Base-by-base conservation (phyloP, 208 protist genomes). In the Crithidia sp. region DNA sequence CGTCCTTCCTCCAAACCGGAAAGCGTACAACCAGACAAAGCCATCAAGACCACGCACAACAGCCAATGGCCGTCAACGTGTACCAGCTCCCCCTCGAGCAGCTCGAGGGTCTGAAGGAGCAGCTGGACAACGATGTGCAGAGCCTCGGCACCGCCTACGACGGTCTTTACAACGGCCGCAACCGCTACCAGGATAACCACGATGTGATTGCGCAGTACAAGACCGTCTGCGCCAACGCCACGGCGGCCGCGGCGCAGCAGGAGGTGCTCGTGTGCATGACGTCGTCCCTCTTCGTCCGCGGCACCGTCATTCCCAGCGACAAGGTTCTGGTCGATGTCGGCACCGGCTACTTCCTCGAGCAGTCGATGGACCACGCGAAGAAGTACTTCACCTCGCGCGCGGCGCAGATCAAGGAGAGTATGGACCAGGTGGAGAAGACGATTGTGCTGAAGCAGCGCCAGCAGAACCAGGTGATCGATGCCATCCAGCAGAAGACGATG, bases 331-430 rank as follows among this genome's bases (percentile, higher is more conserved):
- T 96, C 12, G 92, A 96, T 63, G 92, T 96, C 41, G 92, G 92
- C 55, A 94, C 92, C 49, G 89, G 90, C 67, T 96, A 96, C 83
- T 96, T 90, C 67, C 68, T 96, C 12, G 85, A 96, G 80, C 79
- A 91, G 80, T 81, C 87, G 17, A 90, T 93, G 79, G 82, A 75
- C 9, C 75, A 82, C 56, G 92, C 89, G 41, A 82, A 83, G 75
- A 78, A 76, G 40, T 94, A 94, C 81, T 96, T 94, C 65, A 75
- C 63, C 12, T 71, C 74, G 4, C 92, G 92, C 9, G 88, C 89
- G n/a, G 85, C 81, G 37, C 83, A 91, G 68, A 85, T 96, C 28
- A 92, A 89, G 68, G 92, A 94, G 64, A 88, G 84, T 74, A 91
- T 96, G 81, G 87, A 96, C 28, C 58, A 74, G 40, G 63, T 94